Percentiles rank a stretch among this genome's conserved stretches.
Conservation (phyloP, 1,284 basidiomycete species). For the Trichosporon ovoides region DNA sequence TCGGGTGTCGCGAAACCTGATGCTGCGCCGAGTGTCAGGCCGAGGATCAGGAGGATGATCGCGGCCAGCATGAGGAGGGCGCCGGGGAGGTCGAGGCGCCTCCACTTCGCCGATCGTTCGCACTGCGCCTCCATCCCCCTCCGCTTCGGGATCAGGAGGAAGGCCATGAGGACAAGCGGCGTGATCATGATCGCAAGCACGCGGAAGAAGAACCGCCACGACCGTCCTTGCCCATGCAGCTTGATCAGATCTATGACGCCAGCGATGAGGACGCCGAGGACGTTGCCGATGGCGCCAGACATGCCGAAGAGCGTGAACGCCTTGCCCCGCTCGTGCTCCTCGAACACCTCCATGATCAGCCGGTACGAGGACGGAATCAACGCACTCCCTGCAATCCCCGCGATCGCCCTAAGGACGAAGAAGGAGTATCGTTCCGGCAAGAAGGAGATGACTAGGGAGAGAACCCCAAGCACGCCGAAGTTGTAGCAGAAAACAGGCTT, state of each 20-base stretch:
- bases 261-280: conserved; percentile 29
- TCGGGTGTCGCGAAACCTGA: conserved; percentile 37
- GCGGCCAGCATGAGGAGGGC: conserved; percentile 33
- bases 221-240: conserved; percentile 33
- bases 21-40: conserved; percentile 41
- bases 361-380: conserved; percentile 35
- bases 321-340: conserved; percentile 18
- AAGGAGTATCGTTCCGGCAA: conserved; percentile 34
- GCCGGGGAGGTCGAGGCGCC: conserved; percentile 40
- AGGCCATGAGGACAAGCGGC: background rate
- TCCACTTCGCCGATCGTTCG: conserved; percentile 25
- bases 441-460: conserved; percentile 38
- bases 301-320: conserved; percentile 36
- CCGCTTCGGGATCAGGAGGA: background rate
- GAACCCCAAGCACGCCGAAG: conserved; percentile 30
- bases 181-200: conserved; percentile 30
- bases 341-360: conserved; percentile 33
- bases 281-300: conserved; percentile 37
- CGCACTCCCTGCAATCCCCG: conserved; percentile 33
- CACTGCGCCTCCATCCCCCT: background rate
- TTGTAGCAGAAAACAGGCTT: conserved; percentile 27
- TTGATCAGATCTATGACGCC: conserved; percentile 37
- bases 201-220: conserved; percentile 46
- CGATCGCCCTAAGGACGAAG: conserved; percentile 36
- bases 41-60: conserved; percentile 43